A percentile compares a stretch with the other conserved stretches of the same genome.
phyloP scores from a whole-genome alignment of 495 filamentous ascomycete genomes.

The Daldinia concentrica region DNA sequence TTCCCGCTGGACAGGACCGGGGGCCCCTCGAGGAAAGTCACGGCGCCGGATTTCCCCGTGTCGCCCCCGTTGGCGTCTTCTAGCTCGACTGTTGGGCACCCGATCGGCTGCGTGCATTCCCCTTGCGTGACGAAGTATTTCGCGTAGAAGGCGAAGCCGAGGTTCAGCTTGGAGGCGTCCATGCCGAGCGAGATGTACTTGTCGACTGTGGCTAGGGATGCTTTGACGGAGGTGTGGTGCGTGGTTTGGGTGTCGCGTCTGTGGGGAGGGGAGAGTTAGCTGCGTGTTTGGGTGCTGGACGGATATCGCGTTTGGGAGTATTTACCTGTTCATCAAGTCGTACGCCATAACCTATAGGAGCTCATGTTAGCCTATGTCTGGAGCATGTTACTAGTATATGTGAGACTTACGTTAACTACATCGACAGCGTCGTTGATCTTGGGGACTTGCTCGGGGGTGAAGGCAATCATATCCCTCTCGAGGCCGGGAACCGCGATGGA shows the following conservation, averaged over 20 bases:
- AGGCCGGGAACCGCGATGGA: constrained; percentile 71
- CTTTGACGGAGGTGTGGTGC: constrained; percentile 65
- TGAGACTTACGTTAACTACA: constrained; percentile 62
- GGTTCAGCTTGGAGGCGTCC: constrained; percentile 64
- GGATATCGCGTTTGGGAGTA: background rate
- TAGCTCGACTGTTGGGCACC: constrained; percentile 63
- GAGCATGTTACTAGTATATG: background rate
- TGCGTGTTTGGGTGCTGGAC: background rate
- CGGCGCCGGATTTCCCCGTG: constrained; percentile 63
- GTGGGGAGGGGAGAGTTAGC: background rate
- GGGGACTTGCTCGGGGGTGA: constrained; percentile 64
- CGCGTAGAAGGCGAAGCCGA: constrained; percentile 72
- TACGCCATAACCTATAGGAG: constrained; percentile 65
- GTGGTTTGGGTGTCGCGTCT: constrained; percentile 66
- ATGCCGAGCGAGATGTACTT: constrained; percentile 65
- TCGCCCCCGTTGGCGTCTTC: constrained; percentile 67
- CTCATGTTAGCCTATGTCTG: background rate
- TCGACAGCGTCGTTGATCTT: constrained; percentile 69
- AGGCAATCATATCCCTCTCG: constrained; percentile 69
- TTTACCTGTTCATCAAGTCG: constrained; percentile 68
- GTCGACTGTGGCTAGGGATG: constrained; percentile 60
- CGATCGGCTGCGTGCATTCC: constrained; percentile 57
- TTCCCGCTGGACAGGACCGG: constrained; percentile 47
- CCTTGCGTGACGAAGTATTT: constrained; percentile 69
- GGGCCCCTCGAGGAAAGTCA: constrained; percentile 57